Base-by-base conservation (phyloP, 805 yeast genomes). In the Sporopachydermia lactativora region DNA sequence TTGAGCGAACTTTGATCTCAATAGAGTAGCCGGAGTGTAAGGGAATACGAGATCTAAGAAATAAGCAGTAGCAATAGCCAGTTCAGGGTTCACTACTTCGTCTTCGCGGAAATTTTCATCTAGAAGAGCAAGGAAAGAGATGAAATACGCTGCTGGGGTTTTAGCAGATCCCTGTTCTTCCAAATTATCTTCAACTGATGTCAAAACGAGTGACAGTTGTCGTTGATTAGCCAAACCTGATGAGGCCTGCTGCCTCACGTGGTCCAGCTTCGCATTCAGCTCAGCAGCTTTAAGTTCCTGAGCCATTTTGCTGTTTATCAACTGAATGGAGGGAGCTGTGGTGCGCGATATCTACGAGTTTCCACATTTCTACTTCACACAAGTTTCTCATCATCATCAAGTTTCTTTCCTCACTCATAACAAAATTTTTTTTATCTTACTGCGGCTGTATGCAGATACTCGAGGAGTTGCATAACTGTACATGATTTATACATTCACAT, bases 181-280 rank as follows among this genome's bases (percentile, higher is more conserved):
- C 36, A 92, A 70, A 49, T 83, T 83, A 50, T 84, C 95, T 56
- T 92, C 99, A 39, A 92, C 88, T 3, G 96, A 95, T 16, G 80
- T 71, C 39, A 92, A 67, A 42, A 89, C 77, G 18, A 84, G 61
- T 5, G 96, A 95, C 47, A 83, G 66, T 54, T 81, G 85, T 53
- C 80, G 81, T 61, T 86, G 96, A 58, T 86, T 83, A 17, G 80
- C 85, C 39, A 88, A 63, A 55, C 84, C 85, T n/a, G 95, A 84
- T 46, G 61, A 69, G 50, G 71, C 61, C 52, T 86, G 96, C 3
- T 65, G 49, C 56, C 95, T 72, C 48, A 88, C 75, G 53, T 74
- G 75, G 43, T 73, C 67, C 36, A 84, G 60, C 53, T 71, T 79
- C 8, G 68, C 73, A 41, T 78, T 81, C 57, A 81, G 60, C 49